Conservation (phyloP, 257 asterid genomes). For the Capsicum rhomboideum region DNA sequence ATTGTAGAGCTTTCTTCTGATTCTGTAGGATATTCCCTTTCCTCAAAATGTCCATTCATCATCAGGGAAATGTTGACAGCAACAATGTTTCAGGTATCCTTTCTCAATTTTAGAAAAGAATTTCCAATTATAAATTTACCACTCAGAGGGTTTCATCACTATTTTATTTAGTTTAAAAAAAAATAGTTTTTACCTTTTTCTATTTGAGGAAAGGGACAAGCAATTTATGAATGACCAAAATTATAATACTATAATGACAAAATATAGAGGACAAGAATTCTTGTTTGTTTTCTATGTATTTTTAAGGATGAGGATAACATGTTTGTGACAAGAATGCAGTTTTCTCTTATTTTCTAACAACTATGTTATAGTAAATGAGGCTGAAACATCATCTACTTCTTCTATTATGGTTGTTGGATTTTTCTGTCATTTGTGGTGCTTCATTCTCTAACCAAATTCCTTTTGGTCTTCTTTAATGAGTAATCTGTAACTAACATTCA, state of each 20-base stretch:
- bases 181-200: not conserved
- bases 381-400: not conserved
- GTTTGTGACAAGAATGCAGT: not conserved
- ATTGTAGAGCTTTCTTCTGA: not conserved
- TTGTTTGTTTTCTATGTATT: not conserved
- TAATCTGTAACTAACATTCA: not conserved
- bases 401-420: not conserved
- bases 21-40: not conserved
- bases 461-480: not conserved
- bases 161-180: not conserved
- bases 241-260: not conserved
- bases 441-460: not conserved
- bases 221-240: not conserved
- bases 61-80: constrained; percentile 13
- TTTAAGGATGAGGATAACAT: not conserved
- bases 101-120: not conserved
- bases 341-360: not conserved
- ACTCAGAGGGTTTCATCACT: not conserved
- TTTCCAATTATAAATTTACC: not conserved
- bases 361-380: not conserved
- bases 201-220: not conserved
- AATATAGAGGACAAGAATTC: not conserved
- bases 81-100: constrained; percentile 14
- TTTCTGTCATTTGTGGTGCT: not conserved
- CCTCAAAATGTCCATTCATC: constrained; percentile 13